These are phyloP conservation scores for Tirmania nivea DNA, from an alignment of 495 filamentous ascomycete genomes.

Conservation along the genomic window DNA sequence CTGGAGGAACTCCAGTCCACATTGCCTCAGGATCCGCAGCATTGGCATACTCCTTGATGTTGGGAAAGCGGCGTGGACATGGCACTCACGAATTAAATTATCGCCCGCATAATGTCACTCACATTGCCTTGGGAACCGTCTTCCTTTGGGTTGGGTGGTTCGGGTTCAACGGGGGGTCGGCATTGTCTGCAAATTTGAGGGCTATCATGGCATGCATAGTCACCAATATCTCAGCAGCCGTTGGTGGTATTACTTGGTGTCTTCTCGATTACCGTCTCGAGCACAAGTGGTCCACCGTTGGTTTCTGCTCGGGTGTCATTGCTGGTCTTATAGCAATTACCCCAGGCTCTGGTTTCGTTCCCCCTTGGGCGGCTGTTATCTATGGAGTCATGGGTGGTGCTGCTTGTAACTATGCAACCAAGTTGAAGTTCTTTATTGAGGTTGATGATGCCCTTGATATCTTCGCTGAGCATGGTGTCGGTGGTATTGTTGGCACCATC, in stretches of 20 bases:
- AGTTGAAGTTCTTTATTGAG: constrained; percentile 72
- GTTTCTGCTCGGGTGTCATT: constrained; percentile 88
- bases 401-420: constrained; percentile 87
- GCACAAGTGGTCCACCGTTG: constrained; percentile 89
- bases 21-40: constrained; percentile 80
- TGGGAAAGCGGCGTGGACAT: constrained; percentile 51
- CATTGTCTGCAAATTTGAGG: constrained; percentile 72
- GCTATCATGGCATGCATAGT: constrained; percentile 55
- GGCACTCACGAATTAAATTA: constrained; percentile 79
- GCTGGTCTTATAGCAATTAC: constrained; percentile 86
- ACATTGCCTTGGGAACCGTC: constrained; percentile 88
- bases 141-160: constrained; percentile 99
- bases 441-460: constrained; percentile 88
- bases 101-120: constrained; percentile 92
- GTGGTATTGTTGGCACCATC: constrained; percentile 75
- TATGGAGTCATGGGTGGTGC: constrained; percentile 68
- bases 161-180: constrained; percentile 90
- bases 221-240: constrained; percentile 56
- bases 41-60: constrained; percentile 62
- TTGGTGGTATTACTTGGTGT: constrained; percentile 90
- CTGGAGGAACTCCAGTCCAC: constrained; percentile 89
- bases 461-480: constrained; percentile 77
- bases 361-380: constrained; percentile 76
- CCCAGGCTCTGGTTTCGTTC: constrained; percentile 52
- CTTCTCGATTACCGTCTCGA: constrained; percentile 85